Conservation (phyloP, 1,139 yeast species). For the Geotrichum restrictum region DNA sequence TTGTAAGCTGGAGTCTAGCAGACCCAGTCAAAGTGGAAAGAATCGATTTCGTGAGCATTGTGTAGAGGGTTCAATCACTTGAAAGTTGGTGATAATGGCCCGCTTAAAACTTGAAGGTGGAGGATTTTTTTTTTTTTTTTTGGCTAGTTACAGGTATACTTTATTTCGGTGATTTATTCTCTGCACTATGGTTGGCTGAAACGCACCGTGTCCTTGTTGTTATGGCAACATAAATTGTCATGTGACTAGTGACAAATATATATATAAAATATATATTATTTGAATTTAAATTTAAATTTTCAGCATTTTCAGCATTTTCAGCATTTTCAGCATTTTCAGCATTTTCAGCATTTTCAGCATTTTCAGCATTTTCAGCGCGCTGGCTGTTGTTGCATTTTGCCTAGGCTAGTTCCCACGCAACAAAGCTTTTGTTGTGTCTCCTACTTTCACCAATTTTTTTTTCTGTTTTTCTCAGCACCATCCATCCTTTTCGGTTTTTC, state of each 20-base stretch:
- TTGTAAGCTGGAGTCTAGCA: constrained; percentile 13
- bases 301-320: too few relatives aligned
- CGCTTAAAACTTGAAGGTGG: constrained; percentile 3
- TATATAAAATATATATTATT: too few relatives aligned
- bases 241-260: background rate
- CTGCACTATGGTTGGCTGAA: constrained; percentile 16
- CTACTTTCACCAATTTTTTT: constrained; percentile 4
- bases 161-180: constrained; percentile 6
- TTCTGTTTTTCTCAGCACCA: constrained; percentile 9
- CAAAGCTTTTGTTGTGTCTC: constrained; percentile 1
- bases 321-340: too few relatives aligned
- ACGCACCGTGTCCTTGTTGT: background rate
- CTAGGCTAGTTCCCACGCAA: background rate
- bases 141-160: too few relatives aligned
- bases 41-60: constrained; percentile 16
- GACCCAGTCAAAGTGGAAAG: constrained; percentile 7
- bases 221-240: background rate
- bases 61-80: background rate
- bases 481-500: constrained; percentile 4
- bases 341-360: too few relatives aligned
- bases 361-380: too few relatives aligned
- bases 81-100: background rate
- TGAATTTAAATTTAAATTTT: too few relatives aligned
- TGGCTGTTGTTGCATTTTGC: background rate
- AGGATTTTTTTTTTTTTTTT: constrained; percentile 1